These are phyloP conservation scores for Galeopsis tetrahit DNA, from an alignment of 257 asterid species.

Conservation along the genomic window DNA sequence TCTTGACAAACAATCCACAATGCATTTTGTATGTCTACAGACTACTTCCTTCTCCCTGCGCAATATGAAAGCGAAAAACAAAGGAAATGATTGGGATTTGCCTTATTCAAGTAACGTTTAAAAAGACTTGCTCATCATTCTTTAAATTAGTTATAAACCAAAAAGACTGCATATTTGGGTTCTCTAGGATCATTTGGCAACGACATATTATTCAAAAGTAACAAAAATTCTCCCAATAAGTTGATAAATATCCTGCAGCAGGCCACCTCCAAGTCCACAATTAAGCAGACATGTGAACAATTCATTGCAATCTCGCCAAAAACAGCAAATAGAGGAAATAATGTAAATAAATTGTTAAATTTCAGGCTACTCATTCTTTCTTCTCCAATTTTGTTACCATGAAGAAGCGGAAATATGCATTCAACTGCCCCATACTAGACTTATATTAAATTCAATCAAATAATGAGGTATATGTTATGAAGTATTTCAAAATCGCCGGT, in stretches of 20 bases:
- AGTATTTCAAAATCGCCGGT: constrained; percentile 34
- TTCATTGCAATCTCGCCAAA: constrained; percentile 24
- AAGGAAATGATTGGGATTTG: constrained; percentile 62
- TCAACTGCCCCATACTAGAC: constrained; percentile 26
- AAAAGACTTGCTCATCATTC: constrained; percentile 27
- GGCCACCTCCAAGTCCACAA: constrained; percentile 17
- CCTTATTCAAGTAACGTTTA: constrained; percentile 36
- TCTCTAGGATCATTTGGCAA: constrained; percentile 25
- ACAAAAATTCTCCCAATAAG: constrained; percentile 28
- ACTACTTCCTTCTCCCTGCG: constrained; percentile 72
- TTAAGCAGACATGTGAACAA: not conserved
- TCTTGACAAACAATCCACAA: constrained; percentile 48
- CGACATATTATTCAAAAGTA: constrained; percentile 9
- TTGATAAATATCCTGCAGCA: constrained; percentile 22
- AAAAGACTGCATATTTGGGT: constrained; percentile 22
- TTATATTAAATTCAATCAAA: constrained; percentile 15
- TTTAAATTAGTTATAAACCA: constrained; percentile 31
- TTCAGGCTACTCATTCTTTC: constrained; percentile 24
- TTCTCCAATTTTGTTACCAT: constrained; percentile 25
- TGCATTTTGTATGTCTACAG: constrained; percentile 48
- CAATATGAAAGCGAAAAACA: constrained; percentile 48
- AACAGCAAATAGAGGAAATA: not conserved
- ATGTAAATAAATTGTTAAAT: constrained; percentile 12
- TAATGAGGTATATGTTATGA: constrained; percentile 28
- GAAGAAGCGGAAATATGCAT: constrained; percentile 14